Base-by-base conservation (phyloP, 306 rosid genomes). In the Alnus rubra region DNA sequence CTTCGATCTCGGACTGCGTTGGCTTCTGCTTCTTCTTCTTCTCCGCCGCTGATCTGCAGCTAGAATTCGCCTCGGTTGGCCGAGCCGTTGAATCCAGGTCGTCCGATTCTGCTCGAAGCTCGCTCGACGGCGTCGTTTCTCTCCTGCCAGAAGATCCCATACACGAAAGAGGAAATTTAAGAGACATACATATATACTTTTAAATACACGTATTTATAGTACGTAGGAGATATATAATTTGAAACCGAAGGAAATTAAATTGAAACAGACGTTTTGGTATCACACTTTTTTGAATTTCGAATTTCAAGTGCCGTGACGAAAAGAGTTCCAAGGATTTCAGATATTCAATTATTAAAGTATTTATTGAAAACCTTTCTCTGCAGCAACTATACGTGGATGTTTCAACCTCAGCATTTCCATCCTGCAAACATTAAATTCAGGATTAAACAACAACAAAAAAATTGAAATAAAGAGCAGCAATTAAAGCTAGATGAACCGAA, bases 401-500 rank as follows among this genome's bases (percentile, higher is more conserved):
- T 90, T 86, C 98, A 77, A 83, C 89, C 82, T 88, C 92, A 52
- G 86, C 89, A 62, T 89, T 85, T 82, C 90, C 93, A 56, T 85
- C 91, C 96, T 93, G 90, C 42, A 69, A 79, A 75, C 76, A 37
- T 71, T 76, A 73, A 69, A 80, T 44, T 82, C 45, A 77, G 67
- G 73, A 84, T 31, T 75, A 65, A 75, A 68, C 69, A 81, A 76
- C 70, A 81, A 80, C 82, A 73, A 69, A 28, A 75, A 55, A 70
- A 80, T 58, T 37, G 74, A 81, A 73, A 69, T n/a, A 52, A 59
- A 71, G 79, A 64, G 79, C 69, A 74, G 74, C 74, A 84, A 83
- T 78, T 74, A 80, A 75, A 55, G 83, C 78, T 58, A 45, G 30
- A 78, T 75, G 73, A 78, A 86, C 60, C 23, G 73, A 59, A 81